A percentile compares a stretch with the other conserved stretches of the same genome.
phyloP scores from a whole-genome alignment of 345 rosid species.

The Hibiscus trionum region DNA sequence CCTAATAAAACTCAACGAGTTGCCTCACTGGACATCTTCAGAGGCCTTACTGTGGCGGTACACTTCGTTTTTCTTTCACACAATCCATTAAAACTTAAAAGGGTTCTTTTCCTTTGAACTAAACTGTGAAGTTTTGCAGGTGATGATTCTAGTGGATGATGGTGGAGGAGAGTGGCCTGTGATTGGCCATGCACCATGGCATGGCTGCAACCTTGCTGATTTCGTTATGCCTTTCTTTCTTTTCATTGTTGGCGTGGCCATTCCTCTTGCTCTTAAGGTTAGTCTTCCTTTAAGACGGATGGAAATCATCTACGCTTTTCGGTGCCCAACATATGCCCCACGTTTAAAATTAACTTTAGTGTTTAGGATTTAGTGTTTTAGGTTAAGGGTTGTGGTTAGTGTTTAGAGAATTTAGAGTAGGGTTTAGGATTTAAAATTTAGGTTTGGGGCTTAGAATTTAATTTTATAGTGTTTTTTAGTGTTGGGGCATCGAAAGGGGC shows the following conservation, averaged over 20 bases:
- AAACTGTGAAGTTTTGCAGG: slow-evolving; percentile 21
- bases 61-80: slow-evolving; percentile 1
- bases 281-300: background rate
- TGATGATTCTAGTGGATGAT: slow-evolving; percentile 88
- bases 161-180: slow-evolving; percentile 88
- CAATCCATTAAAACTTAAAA: background rate
- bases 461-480: no score
- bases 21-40: slow-evolving; percentile 76
- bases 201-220: slow-evolving; percentile 89
- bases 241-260: slow-evolving; percentile 85
- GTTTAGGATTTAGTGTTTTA: no score
- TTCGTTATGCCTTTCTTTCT: slow-evolving; percentile 93
- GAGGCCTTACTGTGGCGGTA: slow-evolving; percentile 89
- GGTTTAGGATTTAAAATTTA: no score
- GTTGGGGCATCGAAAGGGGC: no score
- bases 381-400: no score
- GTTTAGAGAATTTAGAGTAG: no score
- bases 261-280: slow-evolving; percentile 83
- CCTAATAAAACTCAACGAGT: slow-evolving; percentile 32
- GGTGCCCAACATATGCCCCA: no score
- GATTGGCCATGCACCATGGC: slow-evolving; percentile 86
- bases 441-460: no score
- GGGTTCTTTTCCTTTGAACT: background rate
- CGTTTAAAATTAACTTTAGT: no score
- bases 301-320: no score